Percentiles rank a stretch among this genome's conserved stretches.
Conservation (phyloP, 352 stramenopile species). For the Pythium grandisporangium region DNA sequence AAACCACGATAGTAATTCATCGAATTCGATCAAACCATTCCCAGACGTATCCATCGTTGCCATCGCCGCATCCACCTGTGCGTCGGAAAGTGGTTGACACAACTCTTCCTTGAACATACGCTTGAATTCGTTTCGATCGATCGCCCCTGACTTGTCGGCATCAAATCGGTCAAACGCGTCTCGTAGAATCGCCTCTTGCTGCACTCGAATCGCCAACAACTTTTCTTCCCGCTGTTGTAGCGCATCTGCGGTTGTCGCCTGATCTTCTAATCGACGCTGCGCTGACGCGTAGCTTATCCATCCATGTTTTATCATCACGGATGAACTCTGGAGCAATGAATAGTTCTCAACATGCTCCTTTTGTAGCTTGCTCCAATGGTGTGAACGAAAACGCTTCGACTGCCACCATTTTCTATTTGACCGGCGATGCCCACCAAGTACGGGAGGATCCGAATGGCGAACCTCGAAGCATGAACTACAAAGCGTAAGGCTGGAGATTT, state of each 20-base stretch:
- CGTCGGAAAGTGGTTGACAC: slow-evolving; percentile 24
- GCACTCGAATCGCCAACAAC: slow-evolving; percentile 19
- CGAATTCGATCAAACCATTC: slow-evolving; percentile 30
- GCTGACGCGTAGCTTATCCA: slow-evolving; percentile 11
- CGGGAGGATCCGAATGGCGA: no score
- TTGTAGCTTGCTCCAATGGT: slow-evolving; percentile 12
- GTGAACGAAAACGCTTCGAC: slow-evolving; percentile 5
- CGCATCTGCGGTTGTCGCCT: slow-evolving; percentile 3
- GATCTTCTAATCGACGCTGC: background rate
- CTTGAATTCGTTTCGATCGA: slow-evolving; percentile 23
- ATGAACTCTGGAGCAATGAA: no score
- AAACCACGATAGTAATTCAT: slow-evolving; percentile 34
- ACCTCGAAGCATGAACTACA: no score
- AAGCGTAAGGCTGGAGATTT: no score
- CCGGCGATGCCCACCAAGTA: no score
- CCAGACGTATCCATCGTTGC: slow-evolving; percentile 27
- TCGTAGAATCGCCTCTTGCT: slow-evolving; percentile 29
- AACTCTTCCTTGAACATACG: slow-evolving; percentile 38
- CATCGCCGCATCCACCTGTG: slow-evolving; percentile 23
- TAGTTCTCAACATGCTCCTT: no score
- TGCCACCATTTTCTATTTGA: no score
- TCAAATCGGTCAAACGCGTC: slow-evolving; percentile 38
- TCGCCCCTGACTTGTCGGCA: slow-evolving; percentile 23
- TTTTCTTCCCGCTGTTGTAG: slow-evolving; percentile 13
- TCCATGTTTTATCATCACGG: no score